These are phyloP conservation scores for Aegle marmelos DNA, from an alignment of 345 rosid species.

Conservation along the genomic window DNA sequence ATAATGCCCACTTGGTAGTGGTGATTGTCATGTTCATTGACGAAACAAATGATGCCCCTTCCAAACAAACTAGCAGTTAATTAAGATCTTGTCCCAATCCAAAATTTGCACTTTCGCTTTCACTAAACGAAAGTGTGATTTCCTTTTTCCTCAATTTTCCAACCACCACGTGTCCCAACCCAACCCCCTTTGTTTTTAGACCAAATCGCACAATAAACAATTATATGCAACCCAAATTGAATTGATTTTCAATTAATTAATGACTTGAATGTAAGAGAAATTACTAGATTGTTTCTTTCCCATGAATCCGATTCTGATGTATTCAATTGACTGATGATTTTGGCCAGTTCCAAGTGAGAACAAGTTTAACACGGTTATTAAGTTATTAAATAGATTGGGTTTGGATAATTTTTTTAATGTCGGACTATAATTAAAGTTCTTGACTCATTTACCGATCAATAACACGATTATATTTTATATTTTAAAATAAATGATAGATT, in stretches of 20 bases:
- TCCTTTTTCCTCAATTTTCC: background rate
- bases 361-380: too few relatives aligned
- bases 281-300: background rate
- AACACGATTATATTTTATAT: too few relatives aligned
- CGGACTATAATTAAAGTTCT: too few relatives aligned
- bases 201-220: background rate
- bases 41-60: background rate
- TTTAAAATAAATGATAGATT: too few relatives aligned
- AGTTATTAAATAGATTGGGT: too few relatives aligned
- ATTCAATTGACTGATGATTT: background rate
- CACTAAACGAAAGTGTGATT: background rate
- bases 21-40: background rate
- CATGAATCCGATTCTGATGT: background rate
- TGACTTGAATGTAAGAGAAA: background rate
- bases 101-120: background rate
- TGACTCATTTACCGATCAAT: too few relatives aligned
- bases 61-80: background rate
- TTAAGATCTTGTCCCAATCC: background rate
- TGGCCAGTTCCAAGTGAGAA: too few relatives aligned
- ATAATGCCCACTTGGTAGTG: background rate
- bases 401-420: too few relatives aligned
- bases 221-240: background rate
- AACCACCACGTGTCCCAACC: background rate
- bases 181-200: background rate
- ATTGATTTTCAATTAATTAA: background rate